Evolutionary conservation across 1,139 yeast species (phyloP).

Genomic region (Debaryomyces coudertii): DNA sequence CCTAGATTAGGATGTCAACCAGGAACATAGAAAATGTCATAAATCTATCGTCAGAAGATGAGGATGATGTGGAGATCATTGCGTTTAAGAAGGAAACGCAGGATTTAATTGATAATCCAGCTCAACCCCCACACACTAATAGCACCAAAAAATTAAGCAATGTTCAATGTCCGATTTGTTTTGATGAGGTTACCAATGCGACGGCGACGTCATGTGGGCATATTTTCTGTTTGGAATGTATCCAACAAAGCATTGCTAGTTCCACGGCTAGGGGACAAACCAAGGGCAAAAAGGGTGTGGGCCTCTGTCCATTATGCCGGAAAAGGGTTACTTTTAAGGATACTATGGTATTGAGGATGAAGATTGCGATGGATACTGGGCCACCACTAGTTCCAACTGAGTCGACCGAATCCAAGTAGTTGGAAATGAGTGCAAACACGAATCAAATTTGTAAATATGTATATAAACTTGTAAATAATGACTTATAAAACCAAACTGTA

Average conservation of each 20-base stretch:
- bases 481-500: too few relatives aligned
- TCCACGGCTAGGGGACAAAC: constrained; percentile 49
- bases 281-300: constrained; percentile 38
- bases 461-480: constrained; percentile 1
- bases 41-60: constrained; percentile 30
- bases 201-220: constrained; percentile 52
- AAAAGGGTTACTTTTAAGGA: constrained; percentile 45
- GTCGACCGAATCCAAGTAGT: not conserved
- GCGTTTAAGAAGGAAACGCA: constrained; percentile 44
- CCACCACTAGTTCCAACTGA: constrained; percentile 4
- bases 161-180: constrained; percentile 51
- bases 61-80: constrained; percentile 42
- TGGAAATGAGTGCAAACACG: not conserved
- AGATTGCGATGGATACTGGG: constrained; percentile 19
- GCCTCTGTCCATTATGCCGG: constrained; percentile 51
- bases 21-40: constrained; percentile 24
- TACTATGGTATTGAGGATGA: constrained; percentile 40
- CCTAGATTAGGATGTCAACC: not conserved
- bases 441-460: not conserved
- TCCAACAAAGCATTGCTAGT: constrained; percentile 45
- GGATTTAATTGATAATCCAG: constrained; percentile 35
- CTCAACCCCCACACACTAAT: constrained; percentile 23
- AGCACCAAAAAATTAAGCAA: constrained; percentile 39
- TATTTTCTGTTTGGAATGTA: constrained; percentile 48
- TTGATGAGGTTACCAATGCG: constrained; percentile 44